Evolutionary conservation across 352 stramenopile species (phyloP).

Genomic region (Phytopythium aichiense): DNA sequence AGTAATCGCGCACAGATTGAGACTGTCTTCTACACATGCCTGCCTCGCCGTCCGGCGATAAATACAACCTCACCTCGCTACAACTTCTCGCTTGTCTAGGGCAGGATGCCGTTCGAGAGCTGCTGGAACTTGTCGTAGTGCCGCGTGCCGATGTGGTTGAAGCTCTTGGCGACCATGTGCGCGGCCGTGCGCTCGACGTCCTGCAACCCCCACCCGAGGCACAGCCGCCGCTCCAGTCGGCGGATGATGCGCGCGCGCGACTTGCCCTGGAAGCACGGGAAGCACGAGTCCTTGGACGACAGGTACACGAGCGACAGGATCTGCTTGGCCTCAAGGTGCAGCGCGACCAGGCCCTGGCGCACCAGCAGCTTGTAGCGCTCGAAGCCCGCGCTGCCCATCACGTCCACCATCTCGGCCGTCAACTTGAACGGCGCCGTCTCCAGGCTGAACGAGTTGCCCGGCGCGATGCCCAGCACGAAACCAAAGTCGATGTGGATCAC

Average conservation of each 20-base stretch:
- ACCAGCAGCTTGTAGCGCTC: conserved; percentile 91
- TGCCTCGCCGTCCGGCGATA: conserved; percentile 8
- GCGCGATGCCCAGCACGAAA: conserved; percentile 97
- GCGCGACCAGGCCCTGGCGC: conserved; percentile 90
- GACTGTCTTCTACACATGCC: too few species aligned
- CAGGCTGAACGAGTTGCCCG: conserved; percentile 95
- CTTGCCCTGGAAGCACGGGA: conserved; percentile 88
- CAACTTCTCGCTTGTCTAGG: conserved; percentile 2
- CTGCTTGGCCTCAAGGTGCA: conserved; percentile 92
- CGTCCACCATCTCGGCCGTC: conserved; percentile 95
- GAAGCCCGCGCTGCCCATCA: conserved; percentile 88
- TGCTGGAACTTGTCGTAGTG: conserved; percentile 90
- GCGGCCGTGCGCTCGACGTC: conserved; percentile 51
- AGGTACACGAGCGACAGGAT: conserved; percentile 90
- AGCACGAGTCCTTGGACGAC: conserved; percentile 90
- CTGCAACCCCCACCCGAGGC: conserved; percentile 41
- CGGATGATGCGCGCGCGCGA: conserved; percentile 41
- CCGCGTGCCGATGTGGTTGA: conserved; percentile 69
- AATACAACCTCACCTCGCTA: conserved; percentile 1
- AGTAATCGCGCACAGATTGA: background rate
- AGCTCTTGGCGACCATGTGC: conserved; percentile 70
- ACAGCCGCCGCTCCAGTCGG: conserved; percentile 50
- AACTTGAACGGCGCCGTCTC: conserved; percentile 98
- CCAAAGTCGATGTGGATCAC: conserved; percentile 99
- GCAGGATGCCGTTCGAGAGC: conserved; percentile 78